Conservation (phyloP, 2,329 filamentous ascomycete species). For the Aspergillus aculeatus region DNA sequence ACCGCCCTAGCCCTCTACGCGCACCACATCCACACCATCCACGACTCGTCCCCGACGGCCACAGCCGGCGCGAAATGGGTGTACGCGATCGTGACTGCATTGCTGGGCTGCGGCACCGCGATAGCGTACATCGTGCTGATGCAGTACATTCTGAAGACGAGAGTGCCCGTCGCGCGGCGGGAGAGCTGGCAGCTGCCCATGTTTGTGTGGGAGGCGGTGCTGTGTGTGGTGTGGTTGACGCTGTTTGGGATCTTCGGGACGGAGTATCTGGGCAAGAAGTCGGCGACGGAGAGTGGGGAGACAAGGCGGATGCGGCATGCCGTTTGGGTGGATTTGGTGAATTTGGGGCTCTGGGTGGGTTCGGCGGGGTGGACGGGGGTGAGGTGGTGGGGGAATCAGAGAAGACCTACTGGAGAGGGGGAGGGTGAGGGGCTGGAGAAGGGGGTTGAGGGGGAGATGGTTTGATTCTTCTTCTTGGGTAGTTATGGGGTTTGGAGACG, state of each 20-base stretch:
- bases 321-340: conserved; percentile 77
- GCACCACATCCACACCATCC: conserved; percentile 54
- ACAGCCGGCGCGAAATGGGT: conserved; percentile 70
- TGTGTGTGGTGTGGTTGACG: conserved; percentile 76
- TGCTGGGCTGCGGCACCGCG: conserved; percentile 63
- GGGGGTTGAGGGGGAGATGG: conserved; percentile 12
- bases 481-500: background rate
- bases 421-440: conserved; percentile 28
- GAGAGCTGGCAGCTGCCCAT: conserved; percentile 34
- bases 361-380: conserved; percentile 48
- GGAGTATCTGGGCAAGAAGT: conserved; percentile 64
- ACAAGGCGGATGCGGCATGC: conserved; percentile 79
- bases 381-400: conserved; percentile 33
- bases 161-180: conserved; percentile 33
- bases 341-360: conserved; percentile 73
- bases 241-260: conserved; percentile 82
- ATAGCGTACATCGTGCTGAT: conserved; percentile 64
- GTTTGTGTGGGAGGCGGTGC: conserved; percentile 68
- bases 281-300: conserved; percentile 12
- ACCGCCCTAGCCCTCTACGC: conserved; percentile 78
- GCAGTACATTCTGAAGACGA: conserved; percentile 37
- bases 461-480: background rate
- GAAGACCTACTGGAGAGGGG: conserved; percentile 9
- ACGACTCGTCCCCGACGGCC: conserved; percentile 51
- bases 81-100: conserved; percentile 70